Percentiles rank a stretch among this genome's conserved stretches.
Evolutionary conservation across 1,139 yeast species (phyloP).

Genomic region (Geotrichum siamense): DNA sequence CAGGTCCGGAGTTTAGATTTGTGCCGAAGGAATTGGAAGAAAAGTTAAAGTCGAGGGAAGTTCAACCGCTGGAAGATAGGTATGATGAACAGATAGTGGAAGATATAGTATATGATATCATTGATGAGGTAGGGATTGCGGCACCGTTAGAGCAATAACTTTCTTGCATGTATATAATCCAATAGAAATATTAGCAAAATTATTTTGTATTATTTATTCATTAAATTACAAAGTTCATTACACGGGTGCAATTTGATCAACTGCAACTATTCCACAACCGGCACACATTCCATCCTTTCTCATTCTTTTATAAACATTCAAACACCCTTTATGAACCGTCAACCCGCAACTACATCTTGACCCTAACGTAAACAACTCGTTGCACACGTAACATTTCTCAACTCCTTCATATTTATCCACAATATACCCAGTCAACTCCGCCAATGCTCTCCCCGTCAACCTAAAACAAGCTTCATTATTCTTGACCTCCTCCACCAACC

Average conservation of each 20-base stretch:
- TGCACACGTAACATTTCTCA: constrained; percentile 52
- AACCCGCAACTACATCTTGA: constrained; percentile 30
- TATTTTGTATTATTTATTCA: not conserved
- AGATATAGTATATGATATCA: constrained; percentile 71
- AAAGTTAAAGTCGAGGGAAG: constrained; percentile 25
- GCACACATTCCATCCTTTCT: constrained; percentile 5
- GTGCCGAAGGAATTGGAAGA: constrained; percentile 34
- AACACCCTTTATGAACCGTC: constrained; percentile 44
- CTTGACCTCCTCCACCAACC: constrained; percentile 2
- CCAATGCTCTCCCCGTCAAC: constrained; percentile 23
- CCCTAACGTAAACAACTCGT: constrained; percentile 53
- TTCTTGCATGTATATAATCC: too few species aligned
- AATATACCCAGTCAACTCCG: constrained; percentile 25
- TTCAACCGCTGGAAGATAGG: constrained; percentile 51
- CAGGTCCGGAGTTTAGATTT: constrained; percentile 58
- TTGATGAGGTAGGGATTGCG: constrained; percentile 65
- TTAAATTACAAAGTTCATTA: too few species aligned
- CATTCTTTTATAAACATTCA: constrained; percentile 36
- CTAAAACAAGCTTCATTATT: constrained; percentile 6
- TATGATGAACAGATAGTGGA: constrained; percentile 69
- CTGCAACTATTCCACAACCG: constrained; percentile 4
- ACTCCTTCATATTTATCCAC: constrained; percentile 37
- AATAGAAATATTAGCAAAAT: too few species aligned
- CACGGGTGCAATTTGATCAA: not conserved
- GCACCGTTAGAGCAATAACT: too few species aligned